These are phyloP conservation scores for Aphanomyces cochlioides DNA, from an alignment of 352 stramenopile genomes.

Conservation along the genomic window DNA sequence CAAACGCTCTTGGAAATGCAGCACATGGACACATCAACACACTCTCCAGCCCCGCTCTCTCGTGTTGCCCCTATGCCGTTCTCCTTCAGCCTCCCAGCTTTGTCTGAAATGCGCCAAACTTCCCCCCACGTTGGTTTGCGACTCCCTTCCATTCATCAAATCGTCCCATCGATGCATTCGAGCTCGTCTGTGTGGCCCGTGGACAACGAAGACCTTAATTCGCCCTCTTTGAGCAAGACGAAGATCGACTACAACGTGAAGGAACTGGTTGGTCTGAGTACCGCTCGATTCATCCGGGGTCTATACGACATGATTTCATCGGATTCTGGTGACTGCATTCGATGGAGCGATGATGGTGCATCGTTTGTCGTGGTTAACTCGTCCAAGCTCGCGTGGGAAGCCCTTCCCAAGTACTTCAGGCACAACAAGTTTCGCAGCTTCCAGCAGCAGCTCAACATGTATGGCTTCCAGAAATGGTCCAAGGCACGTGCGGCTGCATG, in stretches of 20 bases:
- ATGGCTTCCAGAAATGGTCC: slow-evolving; percentile 28
- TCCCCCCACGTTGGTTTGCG: slow-evolving; percentile 9
- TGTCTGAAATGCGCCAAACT: slow-evolving; percentile 28
- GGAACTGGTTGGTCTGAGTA: slow-evolving; percentile 16
- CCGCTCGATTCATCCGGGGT: slow-evolving; percentile 27
- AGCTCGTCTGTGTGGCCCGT: slow-evolving; percentile 1
- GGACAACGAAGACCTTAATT: not conserved
- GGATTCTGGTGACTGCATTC: slow-evolving; percentile 23
- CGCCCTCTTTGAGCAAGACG: not conserved
- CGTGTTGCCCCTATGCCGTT: not conserved
- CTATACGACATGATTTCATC: slow-evolving; percentile 33
- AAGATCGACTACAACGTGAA: slow-evolving; percentile 31
- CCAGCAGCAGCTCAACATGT: slow-evolving; percentile 31
- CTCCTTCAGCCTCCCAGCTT: slow-evolving; percentile 19
- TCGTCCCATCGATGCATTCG: slow-evolving; percentile 17
- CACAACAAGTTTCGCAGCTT: slow-evolving; percentile 32
- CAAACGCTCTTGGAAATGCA: not conserved
- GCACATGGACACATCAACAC: not conserved
- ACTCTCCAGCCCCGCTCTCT: not conserved
- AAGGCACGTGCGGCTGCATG: slow-evolving; percentile 14
- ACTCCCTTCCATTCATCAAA: slow-evolving; percentile 25
- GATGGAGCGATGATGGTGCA: slow-evolving; percentile 25
- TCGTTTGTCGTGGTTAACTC: slow-evolving; percentile 28
- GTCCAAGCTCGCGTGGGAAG: slow-evolving; percentile 29
- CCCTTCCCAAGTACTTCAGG: slow-evolving; percentile 29